Percentiles rank a stretch among this genome's conserved stretches.
Evolutionary conservation across 192 early-diverging fungal species (phyloP).

Genomic region (Funneliformis mosseae): DNA sequence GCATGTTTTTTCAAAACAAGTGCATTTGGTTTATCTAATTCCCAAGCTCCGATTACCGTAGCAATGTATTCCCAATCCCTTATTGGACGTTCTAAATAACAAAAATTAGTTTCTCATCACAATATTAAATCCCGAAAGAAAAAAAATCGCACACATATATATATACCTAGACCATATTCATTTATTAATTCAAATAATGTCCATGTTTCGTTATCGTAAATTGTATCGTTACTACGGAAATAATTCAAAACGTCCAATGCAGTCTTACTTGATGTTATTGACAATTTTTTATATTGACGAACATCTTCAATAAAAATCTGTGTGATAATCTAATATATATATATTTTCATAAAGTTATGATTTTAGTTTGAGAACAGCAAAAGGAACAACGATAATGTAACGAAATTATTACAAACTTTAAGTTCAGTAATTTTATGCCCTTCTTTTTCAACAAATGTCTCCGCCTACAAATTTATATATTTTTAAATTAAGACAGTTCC

Average conservation of each 20-base stretch:
- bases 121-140: not conserved
- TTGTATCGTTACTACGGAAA: constrained; percentile 46
- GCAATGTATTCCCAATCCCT: constrained; percentile 90
- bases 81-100: constrained; percentile 74
- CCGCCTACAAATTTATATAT: not conserved
- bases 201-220: constrained; percentile 67
- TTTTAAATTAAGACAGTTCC: not conserved
- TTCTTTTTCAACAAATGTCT: constrained; percentile 2
- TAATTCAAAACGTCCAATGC: constrained; percentile 69
- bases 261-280: constrained; percentile 73
- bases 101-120: not conserved
- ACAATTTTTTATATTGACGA: constrained; percentile 73
- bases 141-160: not conserved
- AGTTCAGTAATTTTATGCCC: not conserved
- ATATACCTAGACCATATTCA: constrained; percentile 73
- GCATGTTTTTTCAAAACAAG: constrained; percentile 77
- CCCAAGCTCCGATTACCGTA: constrained; percentile 83
- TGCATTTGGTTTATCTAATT: constrained; percentile 72
- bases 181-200: constrained; percentile 91
- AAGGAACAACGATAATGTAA: not conserved
- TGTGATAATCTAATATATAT: constrained; percentile 56
- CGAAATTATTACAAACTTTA: not conserved
- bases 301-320: constrained; percentile 90
- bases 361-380: not conserved
- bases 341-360: not conserved